Conservation (phyloP, 2,329 filamentous ascomycete genomes). For the Anthostomella pinea region DNA sequence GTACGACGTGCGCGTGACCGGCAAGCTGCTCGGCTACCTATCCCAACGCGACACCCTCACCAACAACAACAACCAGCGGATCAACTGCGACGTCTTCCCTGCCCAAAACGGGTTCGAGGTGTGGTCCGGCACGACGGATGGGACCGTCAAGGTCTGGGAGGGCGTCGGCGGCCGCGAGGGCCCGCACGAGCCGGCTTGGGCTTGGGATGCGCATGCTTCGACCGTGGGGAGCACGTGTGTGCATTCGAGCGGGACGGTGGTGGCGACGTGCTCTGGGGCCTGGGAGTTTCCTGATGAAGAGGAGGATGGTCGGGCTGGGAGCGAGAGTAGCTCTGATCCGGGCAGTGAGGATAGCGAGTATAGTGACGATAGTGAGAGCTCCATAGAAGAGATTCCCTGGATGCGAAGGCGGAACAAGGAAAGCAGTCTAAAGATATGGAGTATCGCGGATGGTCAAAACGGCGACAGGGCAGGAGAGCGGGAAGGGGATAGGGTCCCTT, state of each 20-base stretch:
- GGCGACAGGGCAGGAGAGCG: conserved; percentile 4
- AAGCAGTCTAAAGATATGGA: conserved; percentile 47
- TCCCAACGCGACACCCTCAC: conserved; percentile 47
- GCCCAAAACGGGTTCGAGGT: conserved; percentile 52
- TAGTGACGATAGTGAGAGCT: conserved; percentile 8
- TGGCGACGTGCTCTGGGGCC: conserved; percentile 55
- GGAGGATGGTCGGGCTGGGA: conserved; percentile 3
- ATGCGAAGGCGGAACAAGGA: conserved; percentile 34
- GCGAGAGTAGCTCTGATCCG: conserved; percentile 1
- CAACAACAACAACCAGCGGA: conserved; percentile 59
- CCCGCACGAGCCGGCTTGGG: conserved; percentile 43
- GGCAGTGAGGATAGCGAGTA: conserved; percentile 2
- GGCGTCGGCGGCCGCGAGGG: conserved; percentile 49
- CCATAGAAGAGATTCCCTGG: conserved; percentile 12
- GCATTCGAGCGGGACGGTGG: conserved; percentile 53
- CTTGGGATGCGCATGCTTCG: conserved; percentile 42
- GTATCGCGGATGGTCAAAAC: conserved; percentile 24
- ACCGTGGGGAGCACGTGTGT: conserved; percentile 50
- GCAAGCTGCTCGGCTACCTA: conserved; percentile 54
- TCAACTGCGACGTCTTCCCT: conserved; percentile 54
- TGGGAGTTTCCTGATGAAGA: conserved; percentile 39
- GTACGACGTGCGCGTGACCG: conserved; percentile 61
- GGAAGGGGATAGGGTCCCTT: conserved; percentile 1
- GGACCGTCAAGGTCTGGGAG: conserved; percentile 58
- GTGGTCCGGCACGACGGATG: conserved; percentile 58